phyloP scores from a whole-genome alignment of 768 basidiomycete genomes.

The Boletellus ananiceps region DNA sequence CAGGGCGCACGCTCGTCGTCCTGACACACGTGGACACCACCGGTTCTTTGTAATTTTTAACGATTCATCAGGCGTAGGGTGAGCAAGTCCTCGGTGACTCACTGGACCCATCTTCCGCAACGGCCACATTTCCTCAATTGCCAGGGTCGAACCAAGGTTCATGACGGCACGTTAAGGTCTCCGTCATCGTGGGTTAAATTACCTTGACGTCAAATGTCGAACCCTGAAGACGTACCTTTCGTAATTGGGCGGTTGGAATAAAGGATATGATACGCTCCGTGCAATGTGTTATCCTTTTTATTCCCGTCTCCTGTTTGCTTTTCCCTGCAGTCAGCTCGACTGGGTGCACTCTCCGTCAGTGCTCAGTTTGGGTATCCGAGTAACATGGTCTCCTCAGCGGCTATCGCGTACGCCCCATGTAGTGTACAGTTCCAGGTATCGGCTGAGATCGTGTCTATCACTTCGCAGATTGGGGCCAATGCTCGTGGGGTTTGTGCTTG shows the following conservation, averaged over 20 bases:
- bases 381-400: slow-evolving; percentile 19
- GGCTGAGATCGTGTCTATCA: background rate
- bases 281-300: background rate
- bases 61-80: too few relatives aligned
- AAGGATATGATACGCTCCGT: slow-evolving; percentile 1
- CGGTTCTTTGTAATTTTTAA: too few relatives aligned
- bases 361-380: slow-evolving; percentile 7
- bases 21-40: too few relatives aligned
- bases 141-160: background rate
- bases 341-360: slow-evolving; percentile 1
- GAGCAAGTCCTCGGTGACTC: too few relatives aligned
- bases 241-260: slow-evolving; percentile 12
- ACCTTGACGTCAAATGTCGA: background rate
- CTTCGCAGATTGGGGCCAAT: slow-evolving; percentile 31
- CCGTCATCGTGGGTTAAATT: background rate
- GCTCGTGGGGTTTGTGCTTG: slow-evolving; percentile 33
- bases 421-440: background rate
- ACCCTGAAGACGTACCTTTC: slow-evolving; percentile 18
- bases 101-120: too few relatives aligned
- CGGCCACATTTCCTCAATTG: background rate
- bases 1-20: too few relatives aligned
- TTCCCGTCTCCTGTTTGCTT: slow-evolving; percentile 5
- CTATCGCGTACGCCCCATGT: slow-evolving; percentile 18
- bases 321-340: slow-evolving; percentile 4
- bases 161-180: slow-evolving; percentile 5